Conservation (phyloP, 192 early-diverging fungal genomes). For the Podila verticillata region DNA sequence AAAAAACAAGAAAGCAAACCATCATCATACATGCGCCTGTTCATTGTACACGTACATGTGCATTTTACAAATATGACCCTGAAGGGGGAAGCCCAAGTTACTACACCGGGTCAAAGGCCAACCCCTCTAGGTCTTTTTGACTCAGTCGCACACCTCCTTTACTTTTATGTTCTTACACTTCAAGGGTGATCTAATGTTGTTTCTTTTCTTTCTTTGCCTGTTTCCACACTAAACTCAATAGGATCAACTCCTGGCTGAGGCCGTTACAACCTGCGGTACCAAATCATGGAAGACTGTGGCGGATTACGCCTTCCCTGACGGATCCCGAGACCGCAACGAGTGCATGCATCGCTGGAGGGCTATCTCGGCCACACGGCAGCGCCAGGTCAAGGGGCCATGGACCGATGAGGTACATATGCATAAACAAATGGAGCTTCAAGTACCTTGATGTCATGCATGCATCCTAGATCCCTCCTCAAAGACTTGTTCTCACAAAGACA, state of each 20-base stretch:
- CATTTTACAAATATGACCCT: no score
- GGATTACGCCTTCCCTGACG: conserved; percentile 21
- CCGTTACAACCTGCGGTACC: conserved; percentile 9
- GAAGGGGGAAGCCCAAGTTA: no score
- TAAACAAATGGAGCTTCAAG: neutral
- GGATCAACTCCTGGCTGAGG: conserved; percentile 19
- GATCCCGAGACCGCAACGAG: conserved; percentile 17
- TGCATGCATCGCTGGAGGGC: conserved; percentile 20
- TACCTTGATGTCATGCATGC: neutral
- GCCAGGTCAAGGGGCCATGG: conserved; percentile 26
- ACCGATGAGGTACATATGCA: conserved; percentile 15
- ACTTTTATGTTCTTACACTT: no score
- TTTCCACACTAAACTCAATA: neutral
- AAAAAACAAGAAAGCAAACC: no score
- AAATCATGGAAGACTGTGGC: conserved; percentile 18
- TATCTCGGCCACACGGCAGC: conserved; percentile 9
- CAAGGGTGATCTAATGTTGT: no score
- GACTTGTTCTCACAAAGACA: neutral
- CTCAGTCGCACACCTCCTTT: no score
- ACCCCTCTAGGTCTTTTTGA: no score
- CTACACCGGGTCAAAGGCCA: no score
- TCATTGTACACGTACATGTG: no score
- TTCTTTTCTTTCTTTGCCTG: neutral
- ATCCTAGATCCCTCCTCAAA: neutral
- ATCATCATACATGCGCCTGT: no score